Percentiles rank a stretch among this genome's conserved stretches.
These are phyloP conservation scores for Chaetomium fimeti DNA, from an alignment of 495 filamentous ascomycete genomes.

Conservation along the genomic window DNA sequence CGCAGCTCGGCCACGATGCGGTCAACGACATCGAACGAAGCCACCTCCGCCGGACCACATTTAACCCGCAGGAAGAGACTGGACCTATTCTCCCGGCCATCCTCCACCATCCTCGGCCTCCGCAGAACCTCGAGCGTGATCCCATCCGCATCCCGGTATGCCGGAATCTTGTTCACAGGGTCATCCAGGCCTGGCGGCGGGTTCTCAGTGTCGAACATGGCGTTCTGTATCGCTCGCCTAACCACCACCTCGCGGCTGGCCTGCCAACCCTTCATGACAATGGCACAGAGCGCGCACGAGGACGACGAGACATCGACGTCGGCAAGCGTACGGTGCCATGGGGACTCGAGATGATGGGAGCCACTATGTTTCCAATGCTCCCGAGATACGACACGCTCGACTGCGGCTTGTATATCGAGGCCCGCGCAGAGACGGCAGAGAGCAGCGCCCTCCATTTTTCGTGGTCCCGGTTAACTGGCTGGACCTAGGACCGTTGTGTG, in stretches of 20 bases:
- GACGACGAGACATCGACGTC: constrained; percentile 23
- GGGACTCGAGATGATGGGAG: not conserved
- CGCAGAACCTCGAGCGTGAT: constrained; percentile 13
- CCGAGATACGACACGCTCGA: constrained; percentile 1
- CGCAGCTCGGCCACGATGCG: constrained; percentile 18
- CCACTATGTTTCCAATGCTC: not conserved
- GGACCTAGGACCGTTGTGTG: not conserved
- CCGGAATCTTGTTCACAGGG: constrained; percentile 22
- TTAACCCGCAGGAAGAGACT: constrained; percentile 13
- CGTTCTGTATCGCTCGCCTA: not conserved
- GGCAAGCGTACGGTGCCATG: constrained; percentile 17
- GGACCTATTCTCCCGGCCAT: constrained; percentile 8
- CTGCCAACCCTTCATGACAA: constrained; percentile 26
- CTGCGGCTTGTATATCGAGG: constrained; percentile 1
- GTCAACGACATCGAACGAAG: constrained; percentile 18
- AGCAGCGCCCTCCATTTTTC: constrained; percentile 1
- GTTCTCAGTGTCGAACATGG: constrained; percentile 19
- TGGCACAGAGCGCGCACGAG: constrained; percentile 22
- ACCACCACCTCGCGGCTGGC: constrained; percentile 19
- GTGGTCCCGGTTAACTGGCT: not conserved
- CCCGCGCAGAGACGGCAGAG: constrained; percentile 11
- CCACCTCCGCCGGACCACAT: not conserved
- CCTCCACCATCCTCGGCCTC: constrained; percentile 2
- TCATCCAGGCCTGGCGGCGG: constrained; percentile 24
- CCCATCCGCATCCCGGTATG: constrained; percentile 13